These are phyloP conservation scores for Pleurotus eryngii DNA, from an alignment of 768 basidiomycete species.

Conservation along the genomic window DNA sequence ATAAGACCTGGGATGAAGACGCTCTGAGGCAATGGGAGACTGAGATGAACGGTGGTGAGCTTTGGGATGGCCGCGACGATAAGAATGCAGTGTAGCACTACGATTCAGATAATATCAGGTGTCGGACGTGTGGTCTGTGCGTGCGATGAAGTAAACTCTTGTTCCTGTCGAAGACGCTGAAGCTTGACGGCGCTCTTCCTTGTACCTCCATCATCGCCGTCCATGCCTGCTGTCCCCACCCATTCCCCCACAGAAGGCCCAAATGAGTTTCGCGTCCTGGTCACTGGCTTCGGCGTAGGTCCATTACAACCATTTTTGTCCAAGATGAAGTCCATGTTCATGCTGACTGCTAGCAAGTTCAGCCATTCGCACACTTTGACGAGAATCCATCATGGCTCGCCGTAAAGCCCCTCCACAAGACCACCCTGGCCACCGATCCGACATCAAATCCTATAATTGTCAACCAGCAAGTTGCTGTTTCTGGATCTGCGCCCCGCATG, in stretches of 20 bases:
- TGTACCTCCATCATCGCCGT: neutral
- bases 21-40: constrained; percentile 54
- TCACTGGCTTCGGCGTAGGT: constrained; percentile 17
- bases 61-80: constrained; percentile 41
- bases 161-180: neutral
- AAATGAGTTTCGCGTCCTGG: constrained; percentile 10
- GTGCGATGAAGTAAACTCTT: constrained; percentile 1
- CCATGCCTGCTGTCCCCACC: constrained; percentile 3
- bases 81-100: neutral
- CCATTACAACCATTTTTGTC: neutral
- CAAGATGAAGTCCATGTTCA: neutral
- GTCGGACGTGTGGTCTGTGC: constrained; percentile 2
- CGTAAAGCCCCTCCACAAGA: constrained; percentile 58
- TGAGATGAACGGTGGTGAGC: constrained; percentile 41
- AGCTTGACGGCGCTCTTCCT: neutral
- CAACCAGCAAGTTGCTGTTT: constrained; percentile 17
- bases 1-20: constrained; percentile 61
- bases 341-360: constrained; percentile 16
- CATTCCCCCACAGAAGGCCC: neutral
- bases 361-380: constrained; percentile 55
- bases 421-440: constrained; percentile 40
- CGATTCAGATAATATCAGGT: neutral
- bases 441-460: constrained; percentile 22
- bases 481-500: constrained; percentile 13
- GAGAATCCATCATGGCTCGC: constrained; percentile 75